Percentiles rank a stretch among this genome's conserved stretches.
These are phyloP conservation scores for Smallanthus sonchifolius DNA, from an alignment of 129 eudicot genomes.

Conservation along the genomic window DNA sequence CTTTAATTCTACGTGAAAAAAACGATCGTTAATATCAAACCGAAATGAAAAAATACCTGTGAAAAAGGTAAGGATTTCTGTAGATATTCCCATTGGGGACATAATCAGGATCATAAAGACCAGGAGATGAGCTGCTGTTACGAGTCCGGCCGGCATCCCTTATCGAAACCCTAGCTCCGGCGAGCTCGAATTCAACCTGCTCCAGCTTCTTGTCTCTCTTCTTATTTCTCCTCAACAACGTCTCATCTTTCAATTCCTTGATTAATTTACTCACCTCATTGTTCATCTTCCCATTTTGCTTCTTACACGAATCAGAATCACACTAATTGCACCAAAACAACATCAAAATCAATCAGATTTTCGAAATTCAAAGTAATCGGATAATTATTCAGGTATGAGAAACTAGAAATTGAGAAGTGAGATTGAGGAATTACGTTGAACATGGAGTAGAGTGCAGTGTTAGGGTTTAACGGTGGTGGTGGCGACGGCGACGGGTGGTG, in stretches of 20 bases:
- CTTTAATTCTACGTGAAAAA: neutral
- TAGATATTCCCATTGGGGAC: slow-evolving; percentile 69
- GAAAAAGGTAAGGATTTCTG: slow-evolving; percentile 60
- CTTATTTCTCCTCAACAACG: slow-evolving; percentile 33
- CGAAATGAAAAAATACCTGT: slow-evolving; percentile 40
- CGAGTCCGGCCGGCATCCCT: slow-evolving; percentile 32
- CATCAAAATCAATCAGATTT: neutral
- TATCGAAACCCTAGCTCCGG: slow-evolving; percentile 61
- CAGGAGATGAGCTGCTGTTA: slow-evolving; percentile 24
- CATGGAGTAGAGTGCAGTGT: slow-evolving; percentile 47
- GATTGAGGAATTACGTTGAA: slow-evolving; percentile 40
- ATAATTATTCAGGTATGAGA: no score
- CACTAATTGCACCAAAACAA: neutral
- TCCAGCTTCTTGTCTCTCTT: slow-evolving; percentile 48
- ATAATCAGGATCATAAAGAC: slow-evolving; percentile 46
- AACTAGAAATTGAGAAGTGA: no score
- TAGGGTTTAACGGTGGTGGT: slow-evolving; percentile 26
- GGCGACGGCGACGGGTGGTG: slow-evolving; percentile 12
- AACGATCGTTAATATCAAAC: neutral
- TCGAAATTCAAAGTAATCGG: no score
- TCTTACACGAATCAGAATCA: slow-evolving; percentile 26
- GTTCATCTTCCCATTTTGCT: slow-evolving; percentile 67
- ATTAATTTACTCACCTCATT: slow-evolving; percentile 42
- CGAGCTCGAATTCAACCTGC: slow-evolving; percentile 53
- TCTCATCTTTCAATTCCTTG: slow-evolving; percentile 41